phyloP scores from a whole-genome alignment of 2,329 filamentous ascomycete species.

The Nemania diffusa region DNA sequence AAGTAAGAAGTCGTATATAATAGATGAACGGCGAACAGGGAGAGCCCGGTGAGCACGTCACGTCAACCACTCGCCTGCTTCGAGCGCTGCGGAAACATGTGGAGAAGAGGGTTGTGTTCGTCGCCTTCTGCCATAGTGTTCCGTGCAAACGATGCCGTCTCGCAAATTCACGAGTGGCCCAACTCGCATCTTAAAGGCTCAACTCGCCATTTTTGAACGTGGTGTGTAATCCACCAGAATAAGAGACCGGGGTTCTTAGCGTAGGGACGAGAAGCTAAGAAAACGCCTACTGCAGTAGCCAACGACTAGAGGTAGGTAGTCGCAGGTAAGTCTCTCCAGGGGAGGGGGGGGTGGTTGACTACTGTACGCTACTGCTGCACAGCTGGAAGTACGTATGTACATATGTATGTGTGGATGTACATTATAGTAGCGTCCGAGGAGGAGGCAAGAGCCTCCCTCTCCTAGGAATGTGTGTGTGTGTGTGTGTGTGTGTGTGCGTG shows the following conservation, averaged over 20 bases:
- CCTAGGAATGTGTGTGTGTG: too few species aligned
- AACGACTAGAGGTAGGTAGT: conserved; percentile 31
- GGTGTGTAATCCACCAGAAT: conserved; percentile 39
- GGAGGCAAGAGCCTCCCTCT: too few species aligned
- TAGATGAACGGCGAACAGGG: conserved; percentile 33
- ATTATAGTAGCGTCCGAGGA: too few species aligned
- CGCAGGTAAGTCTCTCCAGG: conserved; percentile 6
- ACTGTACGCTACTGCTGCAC: conserved; percentile 7
- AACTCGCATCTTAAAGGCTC: conserved; percentile 19
- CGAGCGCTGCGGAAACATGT: conserved; percentile 30
- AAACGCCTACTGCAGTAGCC: conserved; percentile 35
- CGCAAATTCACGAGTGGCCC: conserved; percentile 16
- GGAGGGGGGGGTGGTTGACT: neutral
- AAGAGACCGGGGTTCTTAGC: conserved; percentile 38
- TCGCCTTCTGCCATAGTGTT: conserved; percentile 25
- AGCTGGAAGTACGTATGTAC: conserved; percentile 9
- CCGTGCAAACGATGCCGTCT: conserved; percentile 16
- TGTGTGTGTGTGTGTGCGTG: too few species aligned
- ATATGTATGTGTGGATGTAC: too few species aligned
- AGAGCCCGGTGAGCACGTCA: conserved; percentile 29
- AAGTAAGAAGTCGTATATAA: conserved; percentile 19
- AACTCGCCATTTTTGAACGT: conserved; percentile 32
- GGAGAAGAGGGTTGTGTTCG: conserved; percentile 28
- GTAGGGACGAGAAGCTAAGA: conserved; percentile 30
- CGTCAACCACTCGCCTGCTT: conserved; percentile 29